Base-by-base conservation (phyloP, 2,329 filamentous ascomycete genomes). In the Boeremia exigua region DNA sequence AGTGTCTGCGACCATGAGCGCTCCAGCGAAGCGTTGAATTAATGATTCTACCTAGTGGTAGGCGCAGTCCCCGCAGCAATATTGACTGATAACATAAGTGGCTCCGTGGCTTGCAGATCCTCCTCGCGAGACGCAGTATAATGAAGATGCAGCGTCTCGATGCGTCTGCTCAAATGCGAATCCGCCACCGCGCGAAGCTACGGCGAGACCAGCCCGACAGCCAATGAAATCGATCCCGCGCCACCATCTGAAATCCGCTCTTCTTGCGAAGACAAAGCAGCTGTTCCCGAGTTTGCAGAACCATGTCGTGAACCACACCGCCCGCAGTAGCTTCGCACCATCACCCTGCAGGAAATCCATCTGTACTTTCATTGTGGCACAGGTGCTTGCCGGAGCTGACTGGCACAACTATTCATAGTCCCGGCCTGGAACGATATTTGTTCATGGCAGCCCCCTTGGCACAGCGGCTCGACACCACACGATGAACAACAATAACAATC, bases 401-500 rank as follows among this genome's bases (percentile, higher is more conserved):
- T 50, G 36, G 25, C 40, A 50, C 37, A 50, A 25, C 40, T 34
- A 30, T 39, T 48, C 40, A 49, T 49, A 45, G 36, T 10, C 40
- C 19, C 28, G 25, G 45, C 43, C 30, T 32, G 27, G 28, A 29
- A 32, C 34, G 40, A 42, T 17, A 48, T 33, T 36, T 56, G 37
- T 51, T 51, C 23, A 38, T 47, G 47, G 47, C 27, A 15, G 30
- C 30, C 25, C 40, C 34, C 29, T 49, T 39, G 47, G 47, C 42
- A 30, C 47, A 51, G 34, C 42, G 28, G 15, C 29, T 56, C 53
- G 38, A 56, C 30, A 50, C 23, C 30, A 15, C 30, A 37, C 53
- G 1, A 56, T 56, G 53, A 56, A 56, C 40, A 56, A 55, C 40
- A 56, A 52, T 43, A 39, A 19, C 37, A 50, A 17, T 30, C 29